Conservation (phyloP, 208 protist genomes). For the Phytomonas sp. region DNA sequence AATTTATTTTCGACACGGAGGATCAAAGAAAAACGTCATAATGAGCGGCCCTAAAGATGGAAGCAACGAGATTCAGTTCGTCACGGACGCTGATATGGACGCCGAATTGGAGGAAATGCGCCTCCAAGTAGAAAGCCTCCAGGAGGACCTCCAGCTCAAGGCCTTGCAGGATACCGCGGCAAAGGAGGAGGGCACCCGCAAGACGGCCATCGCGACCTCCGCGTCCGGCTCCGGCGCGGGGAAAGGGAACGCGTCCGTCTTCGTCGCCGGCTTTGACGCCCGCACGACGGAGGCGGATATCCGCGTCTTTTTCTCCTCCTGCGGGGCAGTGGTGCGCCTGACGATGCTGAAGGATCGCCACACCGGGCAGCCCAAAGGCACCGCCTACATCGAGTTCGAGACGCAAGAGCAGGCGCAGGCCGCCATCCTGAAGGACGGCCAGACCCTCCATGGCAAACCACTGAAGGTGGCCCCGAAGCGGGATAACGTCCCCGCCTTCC, state of each 20-base stretch:
- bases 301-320: constrained; percentile 85
- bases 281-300: constrained; percentile 85
- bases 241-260: constrained; percentile 80
- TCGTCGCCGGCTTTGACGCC: constrained; percentile 88
- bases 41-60: constrained; percentile 12
- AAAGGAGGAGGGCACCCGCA: constrained; percentile 76
- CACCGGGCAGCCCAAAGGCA: constrained; percentile 89
- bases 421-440: constrained; percentile 79
- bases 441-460: constrained; percentile 78
- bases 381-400: constrained; percentile 91
- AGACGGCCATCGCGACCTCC: constrained; percentile 20
- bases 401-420: constrained; percentile 67
- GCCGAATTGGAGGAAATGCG: constrained; percentile 73
- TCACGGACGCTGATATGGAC: constrained; percentile 43
- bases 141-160: constrained; percentile 83
- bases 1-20: not conserved
- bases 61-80: constrained; percentile 24
- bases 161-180: constrained; percentile 68
- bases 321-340: constrained; percentile 84
- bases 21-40: not conserved
- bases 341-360: constrained; percentile 88
- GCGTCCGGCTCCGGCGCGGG: constrained; percentile 7
- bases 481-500: constrained; percentile 78
- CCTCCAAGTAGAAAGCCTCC: constrained; percentile 70
- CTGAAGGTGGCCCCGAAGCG: constrained; percentile 80